Evolutionary conservation across 228 moss, liverwort and hornwort genomes (phyloP).

Genomic region (Sphagnum magellanicum): DNA sequence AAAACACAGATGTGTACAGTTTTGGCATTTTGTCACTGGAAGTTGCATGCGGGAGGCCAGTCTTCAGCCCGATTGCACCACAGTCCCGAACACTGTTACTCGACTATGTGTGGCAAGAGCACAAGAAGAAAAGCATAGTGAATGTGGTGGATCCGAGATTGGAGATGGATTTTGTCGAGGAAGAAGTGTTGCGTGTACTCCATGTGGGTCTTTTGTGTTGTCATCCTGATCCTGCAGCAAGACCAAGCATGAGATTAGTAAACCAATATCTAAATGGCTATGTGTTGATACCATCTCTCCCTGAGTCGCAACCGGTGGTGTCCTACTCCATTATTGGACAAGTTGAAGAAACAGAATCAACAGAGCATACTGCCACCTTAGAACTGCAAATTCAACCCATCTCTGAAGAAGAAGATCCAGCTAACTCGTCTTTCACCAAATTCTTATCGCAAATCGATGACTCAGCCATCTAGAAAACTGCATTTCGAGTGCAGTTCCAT

Average conservation of each 20-base stretch:
- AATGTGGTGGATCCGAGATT: conserved; percentile 20
- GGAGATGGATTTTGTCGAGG: neutral
- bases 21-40: conserved; percentile 32
- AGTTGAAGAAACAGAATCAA: too few species aligned
- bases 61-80: neutral
- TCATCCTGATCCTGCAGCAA: conserved; percentile 28
- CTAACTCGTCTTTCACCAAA: too few species aligned
- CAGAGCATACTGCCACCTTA: too few species aligned
- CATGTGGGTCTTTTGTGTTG: conserved; percentile 47
- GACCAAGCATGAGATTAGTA: conserved; percentile 49
- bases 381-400: too few species aligned
- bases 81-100: conserved; percentile 16
- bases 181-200: conserved; percentile 24
- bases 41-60: conserved; percentile 30
- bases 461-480: too few species aligned
- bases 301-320: too few species aligned
- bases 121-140: conserved; percentile 12
- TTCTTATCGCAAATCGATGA: too few species aligned
- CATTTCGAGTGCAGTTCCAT: too few species aligned
- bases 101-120: conserved; percentile 32
- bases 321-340: too few species aligned
- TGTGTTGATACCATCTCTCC: too few species aligned
- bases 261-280: conserved; percentile 4
- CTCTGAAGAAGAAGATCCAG: too few species aligned
- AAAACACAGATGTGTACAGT: conserved; percentile 32